Conservation (phyloP, 192 early-diverging fungal genomes). For the Nowakowskiella sp. region DNA sequence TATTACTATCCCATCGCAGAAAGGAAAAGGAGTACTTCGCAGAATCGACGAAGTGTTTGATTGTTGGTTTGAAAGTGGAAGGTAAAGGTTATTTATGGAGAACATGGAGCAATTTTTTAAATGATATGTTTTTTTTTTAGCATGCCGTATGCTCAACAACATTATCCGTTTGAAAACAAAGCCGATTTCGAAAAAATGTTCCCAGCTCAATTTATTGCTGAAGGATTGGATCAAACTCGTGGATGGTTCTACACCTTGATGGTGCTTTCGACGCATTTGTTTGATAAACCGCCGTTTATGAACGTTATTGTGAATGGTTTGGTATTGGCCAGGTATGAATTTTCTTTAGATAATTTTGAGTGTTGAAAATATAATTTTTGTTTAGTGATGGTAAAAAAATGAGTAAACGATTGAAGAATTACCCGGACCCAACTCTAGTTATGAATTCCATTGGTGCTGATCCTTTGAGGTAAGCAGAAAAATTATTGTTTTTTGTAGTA, state of each 20-base stretch:
- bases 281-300: slow-evolving; percentile 90
- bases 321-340: slow-evolving; percentile 69
- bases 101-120: not conserved
- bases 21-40: slow-evolving; percentile 71
- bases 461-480: slow-evolving; percentile 49
- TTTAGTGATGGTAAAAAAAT: slow-evolving; percentile 96
- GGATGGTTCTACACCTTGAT: slow-evolving; percentile 99
- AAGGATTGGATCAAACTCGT: slow-evolving; percentile 98
- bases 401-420: slow-evolving; percentile 97
- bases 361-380: not conserved
- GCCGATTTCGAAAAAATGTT: slow-evolving; percentile 77
- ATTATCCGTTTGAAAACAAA: slow-evolving; percentile 98
- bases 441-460: slow-evolving; percentile 90
- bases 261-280: slow-evolving; percentile 93
- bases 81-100: not conserved
- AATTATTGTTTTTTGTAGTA: not conserved
- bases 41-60: slow-evolving; percentile 97
- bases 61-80: slow-evolving; percentile 96
- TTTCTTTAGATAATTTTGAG: not conserved
- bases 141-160: slow-evolving; percentile 99
- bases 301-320: slow-evolving; percentile 97
- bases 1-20: slow-evolving; percentile 91
- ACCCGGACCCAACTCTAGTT: slow-evolving; percentile 81
- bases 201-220: slow-evolving; percentile 99
- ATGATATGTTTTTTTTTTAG: slow-evolving; percentile 21